These are phyloP conservation scores for Cordyceps militaris DNA, from an alignment of 2,329 filamentous ascomycete genomes.

Conservation along the genomic window DNA sequence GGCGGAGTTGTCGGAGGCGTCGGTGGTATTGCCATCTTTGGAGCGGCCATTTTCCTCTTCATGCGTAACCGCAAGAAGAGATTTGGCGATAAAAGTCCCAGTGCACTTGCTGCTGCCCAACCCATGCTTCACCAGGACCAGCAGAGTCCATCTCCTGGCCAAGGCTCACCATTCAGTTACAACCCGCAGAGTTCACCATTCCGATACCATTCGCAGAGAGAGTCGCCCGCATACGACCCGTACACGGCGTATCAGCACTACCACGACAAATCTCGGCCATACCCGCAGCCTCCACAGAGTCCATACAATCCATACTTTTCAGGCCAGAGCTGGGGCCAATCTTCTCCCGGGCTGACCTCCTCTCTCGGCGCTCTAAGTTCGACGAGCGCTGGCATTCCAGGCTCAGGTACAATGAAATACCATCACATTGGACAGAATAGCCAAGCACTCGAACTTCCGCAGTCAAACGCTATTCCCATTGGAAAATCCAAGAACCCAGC, in stretches of 20 bases:
- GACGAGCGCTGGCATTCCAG: too few species aligned
- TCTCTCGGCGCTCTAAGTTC: not conserved
- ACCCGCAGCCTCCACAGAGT: not conserved
- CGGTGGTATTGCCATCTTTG: not conserved
- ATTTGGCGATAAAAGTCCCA: not conserved
- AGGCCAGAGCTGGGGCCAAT: conserved; percentile 1
- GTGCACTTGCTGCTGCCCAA: not conserved
- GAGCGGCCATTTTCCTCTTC: conserved; percentile 5
- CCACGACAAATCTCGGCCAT: not conserved
- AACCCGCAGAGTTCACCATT: not conserved
- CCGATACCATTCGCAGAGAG: not conserved
- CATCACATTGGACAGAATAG: not conserved
- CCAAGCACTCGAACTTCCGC: not conserved
- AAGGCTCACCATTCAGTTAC: not conserved
- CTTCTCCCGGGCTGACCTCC: not conserved
- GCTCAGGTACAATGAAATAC: too few species aligned
- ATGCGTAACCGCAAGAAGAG: conserved; percentile 2
- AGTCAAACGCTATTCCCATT: not conserved
- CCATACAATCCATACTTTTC: not conserved
- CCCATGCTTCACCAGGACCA: conserved; percentile 1
- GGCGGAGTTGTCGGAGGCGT: conserved; percentile 8
- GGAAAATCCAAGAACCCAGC: not conserved
- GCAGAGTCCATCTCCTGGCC: not conserved
- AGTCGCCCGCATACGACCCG: conserved; percentile 2
- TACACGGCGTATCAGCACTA: conserved; percentile 2